Conservation (phyloP, 805 yeast species). For the Metschnikowia kofuensis region DNA sequence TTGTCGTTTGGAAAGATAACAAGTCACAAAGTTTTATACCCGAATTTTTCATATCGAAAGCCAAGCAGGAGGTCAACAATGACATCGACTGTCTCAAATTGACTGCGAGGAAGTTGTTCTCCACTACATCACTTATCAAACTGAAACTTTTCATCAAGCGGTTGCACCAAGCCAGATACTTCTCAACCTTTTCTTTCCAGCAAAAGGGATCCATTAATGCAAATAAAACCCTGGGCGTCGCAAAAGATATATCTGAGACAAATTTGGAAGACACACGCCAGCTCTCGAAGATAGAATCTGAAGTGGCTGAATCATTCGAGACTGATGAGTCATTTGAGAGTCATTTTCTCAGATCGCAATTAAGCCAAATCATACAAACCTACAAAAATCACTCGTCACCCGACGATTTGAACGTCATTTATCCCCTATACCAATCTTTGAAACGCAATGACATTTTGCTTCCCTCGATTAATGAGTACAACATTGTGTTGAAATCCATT, state of each 20-base stretch:
- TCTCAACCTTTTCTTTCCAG: conserved; percentile 6
- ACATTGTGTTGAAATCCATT: conserved; percentile 54
- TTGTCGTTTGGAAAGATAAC: conserved; percentile 8
- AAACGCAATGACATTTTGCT: conserved; percentile 36
- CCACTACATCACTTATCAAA: conserved; percentile 21
- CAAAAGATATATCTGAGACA: not conserved
- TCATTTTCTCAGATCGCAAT: conserved; percentile 20
- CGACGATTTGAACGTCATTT: conserved; percentile 31
- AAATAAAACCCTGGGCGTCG: not conserved
- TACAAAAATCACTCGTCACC: conserved; percentile 16
- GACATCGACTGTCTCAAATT: conserved; percentile 25
- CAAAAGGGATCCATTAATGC: not conserved
- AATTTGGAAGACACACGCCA: not conserved
- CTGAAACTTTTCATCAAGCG: conserved; percentile 8
- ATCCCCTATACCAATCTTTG: conserved; percentile 41
- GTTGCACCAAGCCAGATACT: conserved; percentile 7
- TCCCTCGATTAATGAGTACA: conserved; percentile 53
- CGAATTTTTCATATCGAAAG: conserved; percentile 29
- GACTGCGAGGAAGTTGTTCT: conserved; percentile 20
- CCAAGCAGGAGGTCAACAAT: conserved; percentile 28
- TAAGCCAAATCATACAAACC: conserved; percentile 18
- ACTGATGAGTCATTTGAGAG: conserved; percentile 18
- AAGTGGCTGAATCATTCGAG: not conserved
- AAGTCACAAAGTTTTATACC: conserved; percentile 6
- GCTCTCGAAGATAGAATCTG: not conserved